These are phyloP conservation scores for Neurospora sp. DNA, from an alignment of 495 filamentous ascomycete species.

Conservation along the genomic window DNA sequence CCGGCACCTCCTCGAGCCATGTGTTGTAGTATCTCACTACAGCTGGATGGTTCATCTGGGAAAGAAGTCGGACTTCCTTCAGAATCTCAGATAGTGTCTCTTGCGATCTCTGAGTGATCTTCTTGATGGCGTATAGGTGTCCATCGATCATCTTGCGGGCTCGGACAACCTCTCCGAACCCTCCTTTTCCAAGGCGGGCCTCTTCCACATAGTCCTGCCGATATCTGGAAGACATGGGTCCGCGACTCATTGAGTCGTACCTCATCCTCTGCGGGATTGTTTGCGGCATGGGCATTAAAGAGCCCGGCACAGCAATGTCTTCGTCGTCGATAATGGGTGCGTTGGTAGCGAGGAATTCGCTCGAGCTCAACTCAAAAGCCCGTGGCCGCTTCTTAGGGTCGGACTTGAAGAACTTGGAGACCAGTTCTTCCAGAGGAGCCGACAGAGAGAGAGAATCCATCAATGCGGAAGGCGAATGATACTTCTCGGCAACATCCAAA, in stretches of 20 bases:
- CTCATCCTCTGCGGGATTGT: slow-evolving; percentile 30
- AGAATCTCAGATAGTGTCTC: slow-evolving; percentile 74
- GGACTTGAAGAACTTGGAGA: slow-evolving; percentile 69
- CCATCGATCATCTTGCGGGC: slow-evolving; percentile 90
- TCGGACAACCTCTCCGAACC: slow-evolving; percentile 95
- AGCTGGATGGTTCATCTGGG: slow-evolving; percentile 85
- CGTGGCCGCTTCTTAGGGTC: slow-evolving; percentile 77
- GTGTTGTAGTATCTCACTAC: slow-evolving; percentile 94
- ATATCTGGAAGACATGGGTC: slow-evolving; percentile 56
- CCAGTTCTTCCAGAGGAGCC: slow-evolving; percentile 62
- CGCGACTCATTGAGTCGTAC: slow-evolving; percentile 39
- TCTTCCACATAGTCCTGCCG: slow-evolving; percentile 81
- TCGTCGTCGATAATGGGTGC: slow-evolving; percentile 42
- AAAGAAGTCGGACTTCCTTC: slow-evolving; percentile 84
- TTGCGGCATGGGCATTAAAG: slow-evolving; percentile 29
- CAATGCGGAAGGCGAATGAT: slow-evolving; percentile 65
- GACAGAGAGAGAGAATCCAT: slow-evolving; percentile 55
- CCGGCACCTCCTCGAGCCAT: slow-evolving; percentile 69
- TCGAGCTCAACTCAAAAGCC: slow-evolving; percentile 81
- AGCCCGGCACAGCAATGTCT: slow-evolving; percentile 20
- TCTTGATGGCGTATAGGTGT: slow-evolving; percentile 91
- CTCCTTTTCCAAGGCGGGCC: slow-evolving; percentile 80
- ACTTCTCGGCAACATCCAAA: slow-evolving; percentile 59
- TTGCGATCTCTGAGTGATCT: slow-evolving; percentile 75
- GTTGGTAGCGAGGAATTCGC: slow-evolving; percentile 67